A percentile compares a stretch with the other conserved stretches of the same genome.
Evolutionary conservation across 192 early-diverging fungal genomes (phyloP).

Genomic region (Dimargaris xerosporica): DNA sequence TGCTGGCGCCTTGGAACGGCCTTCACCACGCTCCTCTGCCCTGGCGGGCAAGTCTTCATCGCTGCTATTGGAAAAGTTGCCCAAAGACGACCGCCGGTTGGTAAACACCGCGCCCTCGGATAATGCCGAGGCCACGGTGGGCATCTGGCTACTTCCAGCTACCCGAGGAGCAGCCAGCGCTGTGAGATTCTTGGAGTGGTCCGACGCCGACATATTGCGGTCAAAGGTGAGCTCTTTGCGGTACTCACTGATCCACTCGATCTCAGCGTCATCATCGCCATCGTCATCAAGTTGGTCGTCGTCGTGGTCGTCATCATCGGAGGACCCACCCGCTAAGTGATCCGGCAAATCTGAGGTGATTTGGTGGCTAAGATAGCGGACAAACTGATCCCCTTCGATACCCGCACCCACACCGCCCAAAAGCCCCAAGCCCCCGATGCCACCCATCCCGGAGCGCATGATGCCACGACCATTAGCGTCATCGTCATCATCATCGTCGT

Average conservation of each 20-base stretch:
- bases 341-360: slow-evolving; percentile 23
- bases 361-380: slow-evolving; percentile 20
- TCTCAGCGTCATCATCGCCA: slow-evolving; percentile 17
- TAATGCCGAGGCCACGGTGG: slow-evolving; percentile 6
- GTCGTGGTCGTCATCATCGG: slow-evolving; percentile 11
- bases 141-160: background rate
- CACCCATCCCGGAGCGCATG: slow-evolving; percentile 2
- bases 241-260: slow-evolving; percentile 27
- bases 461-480: slow-evolving; percentile 4
- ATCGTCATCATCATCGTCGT: slow-evolving; percentile 17
- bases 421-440: background rate
- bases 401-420: slow-evolving; percentile 10
- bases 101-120: background rate
- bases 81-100: slow-evolving; percentile 8
- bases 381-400: slow-evolving; percentile 11
- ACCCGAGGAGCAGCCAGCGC: background rate
- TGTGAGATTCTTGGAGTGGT: background rate
- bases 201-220: background rate
- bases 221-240: slow-evolving; percentile 29
- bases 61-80: slow-evolving; percentile 14
- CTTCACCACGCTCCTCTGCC: too few species aligned
- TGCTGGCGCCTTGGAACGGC: too few species aligned
- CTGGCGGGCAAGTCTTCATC: too few species aligned
- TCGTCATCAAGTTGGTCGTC: background rate
- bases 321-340: slow-evolving; percentile 14